Conservation (phyloP, 148 eudicot species). For the Vaccinium darrowii region DNA sequence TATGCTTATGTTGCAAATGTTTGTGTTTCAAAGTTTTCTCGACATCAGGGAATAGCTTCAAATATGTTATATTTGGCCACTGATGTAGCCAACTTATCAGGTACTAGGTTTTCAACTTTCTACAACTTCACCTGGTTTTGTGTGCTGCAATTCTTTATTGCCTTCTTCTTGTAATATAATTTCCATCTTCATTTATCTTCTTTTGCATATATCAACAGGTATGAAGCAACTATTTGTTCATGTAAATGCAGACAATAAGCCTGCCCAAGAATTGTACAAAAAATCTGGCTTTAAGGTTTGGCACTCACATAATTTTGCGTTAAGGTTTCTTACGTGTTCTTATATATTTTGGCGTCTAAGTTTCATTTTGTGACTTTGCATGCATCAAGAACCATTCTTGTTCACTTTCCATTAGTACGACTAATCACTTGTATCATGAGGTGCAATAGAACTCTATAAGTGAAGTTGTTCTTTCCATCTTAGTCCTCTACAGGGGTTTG, state of each 20-base stretch:
- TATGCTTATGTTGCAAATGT: conserved; percentile 80
- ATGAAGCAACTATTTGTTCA: conserved; percentile 72
- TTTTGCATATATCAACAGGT: conserved; percentile 35
- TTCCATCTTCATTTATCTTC: neutral
- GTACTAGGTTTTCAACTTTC: conserved; percentile 28
- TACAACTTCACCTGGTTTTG: neutral
- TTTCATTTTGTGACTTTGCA: neutral
- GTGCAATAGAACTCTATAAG: neutral
- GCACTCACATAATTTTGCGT: neutral
- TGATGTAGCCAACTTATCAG: conserved; percentile 50
- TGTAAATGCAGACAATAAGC: conserved; percentile 70
- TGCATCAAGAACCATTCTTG: neutral
- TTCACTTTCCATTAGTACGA: neutral
- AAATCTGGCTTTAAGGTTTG: conserved; percentile 71
- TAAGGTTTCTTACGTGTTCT: neutral
- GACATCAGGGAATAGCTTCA: conserved; percentile 67
- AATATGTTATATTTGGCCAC: conserved; percentile 65
- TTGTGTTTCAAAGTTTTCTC: conserved; percentile 69
- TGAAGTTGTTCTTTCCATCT: conserved; percentile 2
- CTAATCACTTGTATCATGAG: neutral
- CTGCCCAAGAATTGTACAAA: conserved; percentile 64
- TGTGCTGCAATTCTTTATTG: conserved; percentile 13
- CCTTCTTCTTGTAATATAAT: neutral
- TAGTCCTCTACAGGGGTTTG: neutral
- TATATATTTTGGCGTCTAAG: neutral